These are phyloP conservation scores for Silene latifolia DNA, from an alignment of 148 eudicot species.

Conservation along the genomic window DNA sequence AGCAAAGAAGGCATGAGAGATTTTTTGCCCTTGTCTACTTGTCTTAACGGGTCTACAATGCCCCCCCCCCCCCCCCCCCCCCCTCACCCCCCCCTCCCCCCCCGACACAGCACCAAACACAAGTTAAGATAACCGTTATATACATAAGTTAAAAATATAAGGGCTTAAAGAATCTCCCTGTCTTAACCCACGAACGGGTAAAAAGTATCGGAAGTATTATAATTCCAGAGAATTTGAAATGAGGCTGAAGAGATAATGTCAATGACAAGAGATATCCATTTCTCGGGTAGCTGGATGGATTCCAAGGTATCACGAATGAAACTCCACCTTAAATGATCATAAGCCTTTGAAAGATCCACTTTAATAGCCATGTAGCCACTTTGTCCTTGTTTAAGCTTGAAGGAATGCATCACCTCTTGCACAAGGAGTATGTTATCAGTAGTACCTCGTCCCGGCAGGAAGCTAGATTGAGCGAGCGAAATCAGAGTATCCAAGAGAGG, in stretches of 20 bases:
- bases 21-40: neutral
- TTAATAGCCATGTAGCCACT: neutral
- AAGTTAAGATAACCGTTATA: neutral
- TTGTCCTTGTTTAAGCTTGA: neutral
- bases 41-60: neutral
- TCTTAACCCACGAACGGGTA: neutral
- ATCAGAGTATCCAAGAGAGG: neutral
- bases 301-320: too few relatives aligned
- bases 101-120: neutral
- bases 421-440: neutral
- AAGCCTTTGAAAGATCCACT: constrained; percentile 10
- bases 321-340: neutral
- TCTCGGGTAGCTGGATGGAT: neutral
- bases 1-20: neutral
- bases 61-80: too few relatives aligned
- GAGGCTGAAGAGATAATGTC: neutral
- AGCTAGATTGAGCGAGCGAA: neutral
- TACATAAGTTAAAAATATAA: constrained; percentile 1
- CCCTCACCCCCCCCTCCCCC: neutral
- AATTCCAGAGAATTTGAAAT: neutral
- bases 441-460: neutral
- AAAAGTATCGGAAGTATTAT: neutral
- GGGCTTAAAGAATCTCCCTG: constrained; percentile 10
- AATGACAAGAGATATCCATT: neutral
- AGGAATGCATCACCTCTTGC: neutral